Conservation (phyloP, 192 early-diverging fungal genomes). For the Thamnidium elegans region DNA sequence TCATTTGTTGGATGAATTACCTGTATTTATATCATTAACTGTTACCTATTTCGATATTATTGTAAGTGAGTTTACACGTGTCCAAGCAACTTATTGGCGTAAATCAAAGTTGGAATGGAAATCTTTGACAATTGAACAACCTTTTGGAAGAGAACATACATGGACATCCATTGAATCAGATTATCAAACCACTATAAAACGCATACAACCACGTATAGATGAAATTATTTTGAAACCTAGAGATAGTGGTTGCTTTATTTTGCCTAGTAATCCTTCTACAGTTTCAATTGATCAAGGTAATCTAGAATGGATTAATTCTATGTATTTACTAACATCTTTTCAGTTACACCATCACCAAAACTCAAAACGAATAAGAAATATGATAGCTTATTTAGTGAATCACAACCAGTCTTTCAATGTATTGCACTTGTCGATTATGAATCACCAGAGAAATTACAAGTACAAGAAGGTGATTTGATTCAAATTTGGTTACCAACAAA, state of each 20-base stretch:
- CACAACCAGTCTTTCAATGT: conserved; percentile 7
- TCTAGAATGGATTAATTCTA: too few species aligned
- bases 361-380: not conserved
- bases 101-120: conserved; percentile 43
- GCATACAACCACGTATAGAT: not conserved
- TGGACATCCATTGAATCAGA: conserved; percentile 1
- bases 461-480: not conserved
- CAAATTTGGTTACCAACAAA: conserved; percentile 7
- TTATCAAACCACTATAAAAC: not conserved
- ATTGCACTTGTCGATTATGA: not conserved
- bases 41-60: conserved; percentile 61
- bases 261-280: not conserved
- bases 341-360: not conserved
- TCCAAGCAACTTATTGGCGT: conserved; percentile 53
- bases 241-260: conserved; percentile 5
- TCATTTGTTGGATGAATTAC: conserved; percentile 73
- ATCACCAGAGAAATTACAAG: not conserved
- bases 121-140: conserved; percentile 5
- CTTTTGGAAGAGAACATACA: conserved; percentile 10
- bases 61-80: conserved; percentile 48
- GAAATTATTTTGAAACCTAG: not conserved
- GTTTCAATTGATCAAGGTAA: not conserved
- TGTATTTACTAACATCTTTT: too few species aligned
- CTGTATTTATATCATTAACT: conserved; percentile 56
- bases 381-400: not conserved